Evolutionary conservation across 176 grass and related monocot genomes (phyloP).

Genomic region (Aegilops longissima): DNA sequence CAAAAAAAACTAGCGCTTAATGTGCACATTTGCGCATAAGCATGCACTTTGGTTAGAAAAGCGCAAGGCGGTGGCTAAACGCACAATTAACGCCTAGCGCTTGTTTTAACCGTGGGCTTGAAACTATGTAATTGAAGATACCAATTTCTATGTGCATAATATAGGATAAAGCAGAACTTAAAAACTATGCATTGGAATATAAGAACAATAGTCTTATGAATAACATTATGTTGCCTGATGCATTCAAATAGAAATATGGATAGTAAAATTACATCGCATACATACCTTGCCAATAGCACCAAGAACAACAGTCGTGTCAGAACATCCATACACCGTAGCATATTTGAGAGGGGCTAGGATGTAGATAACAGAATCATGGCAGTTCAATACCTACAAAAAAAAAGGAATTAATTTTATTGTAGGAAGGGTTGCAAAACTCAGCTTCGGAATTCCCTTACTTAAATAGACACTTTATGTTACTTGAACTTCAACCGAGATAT

Average conservation of each 20-base stretch:
- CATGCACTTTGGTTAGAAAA: no score
- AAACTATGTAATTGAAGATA: conserved; percentile 13
- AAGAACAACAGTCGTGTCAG: conserved; percentile 87
- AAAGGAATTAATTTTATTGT: not conserved
- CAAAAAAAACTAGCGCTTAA: no score
- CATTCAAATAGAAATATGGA: conserved; percentile 13
- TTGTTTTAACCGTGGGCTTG: not conserved
- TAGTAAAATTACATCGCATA: conserved; percentile 7
- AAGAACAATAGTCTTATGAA: not conserved
- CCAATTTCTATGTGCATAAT: conserved; percentile 9
- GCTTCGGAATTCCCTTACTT: not conserved
- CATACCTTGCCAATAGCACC: conserved; percentile 98
- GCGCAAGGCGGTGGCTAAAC: no score
- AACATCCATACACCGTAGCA: conserved; percentile 97
- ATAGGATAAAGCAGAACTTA: not conserved
- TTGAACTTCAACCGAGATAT: not conserved
- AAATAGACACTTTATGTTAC: conserved; percentile 2
- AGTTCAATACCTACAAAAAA: conserved; percentile 80
- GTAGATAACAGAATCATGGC: conserved; percentile 98
- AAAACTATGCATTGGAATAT: not conserved
- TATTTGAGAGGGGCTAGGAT: conserved; percentile 91
- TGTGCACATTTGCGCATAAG: no score
- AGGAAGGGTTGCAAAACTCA: not conserved
- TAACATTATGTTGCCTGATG: not conserved
- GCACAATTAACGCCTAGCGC: no score